These are phyloP conservation scores for Boletus insuetus DNA, from an alignment of 768 basidiomycete species.

Conservation along the genomic window DNA sequence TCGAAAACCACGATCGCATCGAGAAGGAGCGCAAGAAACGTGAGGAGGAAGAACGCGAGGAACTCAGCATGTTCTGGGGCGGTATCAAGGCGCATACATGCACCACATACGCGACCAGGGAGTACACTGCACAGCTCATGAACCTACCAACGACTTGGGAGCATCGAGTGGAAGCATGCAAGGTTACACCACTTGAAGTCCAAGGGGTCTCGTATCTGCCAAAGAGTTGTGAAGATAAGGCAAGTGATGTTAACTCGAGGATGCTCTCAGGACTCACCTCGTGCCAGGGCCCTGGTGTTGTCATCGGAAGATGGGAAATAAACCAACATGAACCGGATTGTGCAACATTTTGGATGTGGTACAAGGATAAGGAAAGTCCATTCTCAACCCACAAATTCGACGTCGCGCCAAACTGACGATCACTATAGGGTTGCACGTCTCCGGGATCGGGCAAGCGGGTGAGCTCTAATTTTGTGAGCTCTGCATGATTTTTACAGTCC, in stretches of 20 bases:
- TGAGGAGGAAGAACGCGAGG: slow-evolving; percentile 28
- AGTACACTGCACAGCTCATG: slow-evolving; percentile 28
- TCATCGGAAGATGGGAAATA: slow-evolving; percentile 27
- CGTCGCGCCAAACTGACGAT: neutral
- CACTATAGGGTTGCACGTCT: slow-evolving; percentile 23
- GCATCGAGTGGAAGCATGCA: slow-evolving; percentile 27
- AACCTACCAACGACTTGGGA: slow-evolving; percentile 24
- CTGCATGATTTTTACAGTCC: neutral
- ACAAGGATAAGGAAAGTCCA: slow-evolving; percentile 28
- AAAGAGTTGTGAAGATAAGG: slow-evolving; percentile 20
- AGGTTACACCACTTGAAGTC: slow-evolving; percentile 20
- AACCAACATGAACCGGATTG: slow-evolving; percentile 31
- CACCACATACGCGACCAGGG: slow-evolving; percentile 24
- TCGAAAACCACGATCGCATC: slow-evolving; percentile 15
- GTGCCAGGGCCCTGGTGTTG: slow-evolving; percentile 15
- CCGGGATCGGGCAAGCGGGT: slow-evolving; percentile 24
- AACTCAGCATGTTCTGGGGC: slow-evolving; percentile 26
- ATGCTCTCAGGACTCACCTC: neutral
- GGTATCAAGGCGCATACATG: slow-evolving; percentile 18
- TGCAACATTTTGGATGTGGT: slow-evolving; percentile 23
- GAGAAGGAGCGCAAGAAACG: slow-evolving; percentile 12
- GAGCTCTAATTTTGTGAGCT: neutral
- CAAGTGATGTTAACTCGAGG: neutral
- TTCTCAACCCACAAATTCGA: neutral
- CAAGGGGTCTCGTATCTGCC: slow-evolving; percentile 21